These are phyloP conservation scores for Barnettozyma hawaiiensis DNA, from an alignment of 1,139 yeast species.

Conservation along the genomic window DNA sequence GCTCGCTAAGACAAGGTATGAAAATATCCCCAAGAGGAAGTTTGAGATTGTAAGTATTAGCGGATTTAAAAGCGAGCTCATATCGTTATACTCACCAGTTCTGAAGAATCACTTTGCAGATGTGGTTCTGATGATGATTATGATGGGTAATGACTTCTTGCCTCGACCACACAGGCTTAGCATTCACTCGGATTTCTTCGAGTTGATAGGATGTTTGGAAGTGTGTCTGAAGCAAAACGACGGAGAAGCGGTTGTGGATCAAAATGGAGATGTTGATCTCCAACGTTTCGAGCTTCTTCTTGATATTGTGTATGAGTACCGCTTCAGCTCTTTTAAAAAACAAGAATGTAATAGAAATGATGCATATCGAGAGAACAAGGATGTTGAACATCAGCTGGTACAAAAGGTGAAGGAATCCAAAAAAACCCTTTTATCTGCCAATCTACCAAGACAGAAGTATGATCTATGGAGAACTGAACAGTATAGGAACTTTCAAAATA, in stretches of 20 bases:
- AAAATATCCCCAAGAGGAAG: background rate
- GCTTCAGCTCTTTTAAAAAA: background rate
- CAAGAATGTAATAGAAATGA: background rate
- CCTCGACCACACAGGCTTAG: slow-evolving; percentile 13
- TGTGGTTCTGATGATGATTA: slow-evolving; percentile 11
- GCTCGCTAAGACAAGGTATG: slow-evolving; percentile 1
- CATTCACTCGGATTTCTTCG: background rate
- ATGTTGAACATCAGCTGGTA: background rate
- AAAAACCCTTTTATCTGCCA: background rate
- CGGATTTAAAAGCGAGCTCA: slow-evolving; percentile 2
- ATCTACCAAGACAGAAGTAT: background rate
- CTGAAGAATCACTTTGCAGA: slow-evolving; percentile 7
- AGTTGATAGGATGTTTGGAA: background rate
- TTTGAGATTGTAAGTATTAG: slow-evolving; percentile 15
- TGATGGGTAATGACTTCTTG: slow-evolving; percentile 23
- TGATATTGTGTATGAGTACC: slow-evolving; percentile 1
- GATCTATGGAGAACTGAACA: background rate
- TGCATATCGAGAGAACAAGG: background rate
- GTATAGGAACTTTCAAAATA: slow-evolving; percentile 1
- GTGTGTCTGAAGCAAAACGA: background rate
- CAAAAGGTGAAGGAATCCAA: background rate
- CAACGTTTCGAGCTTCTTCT: background rate
- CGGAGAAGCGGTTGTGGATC: background rate
- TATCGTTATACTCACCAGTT: background rate
- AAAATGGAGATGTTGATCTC: slow-evolving; percentile 2